Evolutionary conservation across 371 early-diverging fungal genomes (phyloP).

Genomic region (Apophysomyces sp.): DNA sequence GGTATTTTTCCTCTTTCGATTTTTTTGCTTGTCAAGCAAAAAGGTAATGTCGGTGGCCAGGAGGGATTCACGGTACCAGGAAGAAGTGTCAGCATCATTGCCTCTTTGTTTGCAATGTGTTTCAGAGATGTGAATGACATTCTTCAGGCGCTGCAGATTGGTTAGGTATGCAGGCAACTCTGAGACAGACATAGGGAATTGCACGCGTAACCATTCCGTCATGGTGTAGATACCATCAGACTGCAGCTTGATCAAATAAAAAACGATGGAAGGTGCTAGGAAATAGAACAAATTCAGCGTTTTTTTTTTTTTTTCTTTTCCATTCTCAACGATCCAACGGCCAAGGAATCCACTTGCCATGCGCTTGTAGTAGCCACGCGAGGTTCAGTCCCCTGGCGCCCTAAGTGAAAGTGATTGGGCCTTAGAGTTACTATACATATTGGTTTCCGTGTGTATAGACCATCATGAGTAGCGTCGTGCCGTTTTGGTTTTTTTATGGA

Average conservation of each 20-base stretch:
- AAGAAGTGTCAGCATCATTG: constrained; percentile 10
- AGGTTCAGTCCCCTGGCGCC: constrained; percentile 16
- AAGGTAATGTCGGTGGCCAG: too few relatives aligned
- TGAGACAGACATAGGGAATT: constrained; percentile 17
- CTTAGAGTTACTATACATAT: constrained; percentile 17
- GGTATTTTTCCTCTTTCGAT: constrained; percentile 14
- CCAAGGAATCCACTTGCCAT: constrained; percentile 10
- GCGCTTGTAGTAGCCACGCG: constrained; percentile 19
- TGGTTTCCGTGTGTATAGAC: constrained; percentile 21
- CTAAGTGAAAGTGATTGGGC: constrained; percentile 23
- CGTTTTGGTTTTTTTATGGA: too few relatives aligned
- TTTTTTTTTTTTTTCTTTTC: background rate
- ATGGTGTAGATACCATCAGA: constrained; percentile 23
- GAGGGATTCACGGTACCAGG: constrained; percentile 3
- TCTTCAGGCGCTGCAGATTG: constrained; percentile 10
- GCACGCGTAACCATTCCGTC: constrained; percentile 21
- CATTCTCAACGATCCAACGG: constrained; percentile 8
- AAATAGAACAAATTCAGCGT: too few relatives aligned
- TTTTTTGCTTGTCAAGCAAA: constrained; percentile 11
- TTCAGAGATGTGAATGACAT: constrained; percentile 18
- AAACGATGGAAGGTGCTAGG: constrained; percentile 12
- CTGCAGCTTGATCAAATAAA: constrained; percentile 27
- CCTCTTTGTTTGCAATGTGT: constrained; percentile 8
- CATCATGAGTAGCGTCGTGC: too few relatives aligned
- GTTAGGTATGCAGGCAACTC: constrained; percentile 23